Evolutionary conservation across 2,329 filamentous ascomycete genomes (phyloP).

Genomic region (Hypoxylon rubiginosum): DNA sequence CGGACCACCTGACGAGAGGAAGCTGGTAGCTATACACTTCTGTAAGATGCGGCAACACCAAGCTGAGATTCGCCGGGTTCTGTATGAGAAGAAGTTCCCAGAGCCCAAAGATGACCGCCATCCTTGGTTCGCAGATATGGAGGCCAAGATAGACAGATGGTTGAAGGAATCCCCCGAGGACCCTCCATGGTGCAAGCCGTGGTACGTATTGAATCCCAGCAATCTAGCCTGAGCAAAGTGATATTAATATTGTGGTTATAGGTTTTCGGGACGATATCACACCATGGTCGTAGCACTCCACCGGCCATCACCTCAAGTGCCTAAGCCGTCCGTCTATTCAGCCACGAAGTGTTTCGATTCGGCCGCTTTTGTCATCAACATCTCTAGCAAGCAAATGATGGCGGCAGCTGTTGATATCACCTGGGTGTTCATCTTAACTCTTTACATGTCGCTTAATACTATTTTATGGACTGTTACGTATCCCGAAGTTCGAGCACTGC

Average conservation of each 20-base stretch:
- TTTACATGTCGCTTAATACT: constrained; percentile 94
- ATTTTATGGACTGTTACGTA: constrained; percentile 94
- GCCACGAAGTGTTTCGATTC: constrained; percentile 87
- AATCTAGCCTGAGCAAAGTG: not conserved
- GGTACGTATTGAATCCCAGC: constrained; percentile 68
- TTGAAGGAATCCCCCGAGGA: constrained; percentile 80
- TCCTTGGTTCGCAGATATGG: constrained; percentile 88
- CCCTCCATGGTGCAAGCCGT: constrained; percentile 79
- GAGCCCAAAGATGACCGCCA: constrained; percentile 84
- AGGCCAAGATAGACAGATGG: constrained; percentile 84
- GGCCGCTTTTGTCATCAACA: constrained; percentile 82
- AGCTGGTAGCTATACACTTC: constrained; percentile 91
- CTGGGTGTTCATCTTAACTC: constrained; percentile 90
- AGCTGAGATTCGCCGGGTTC: constrained; percentile 84
- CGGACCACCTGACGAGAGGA: constrained; percentile 81
- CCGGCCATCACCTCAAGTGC: constrained; percentile 91
- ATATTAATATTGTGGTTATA: constrained; percentile 50
- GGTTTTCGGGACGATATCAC: constrained; percentile 79
- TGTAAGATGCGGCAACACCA: constrained; percentile 91
- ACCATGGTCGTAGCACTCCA: constrained; percentile 91
- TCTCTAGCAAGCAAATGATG: constrained; percentile 84
- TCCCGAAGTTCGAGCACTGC: constrained; percentile 79
- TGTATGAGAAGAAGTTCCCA: constrained; percentile 86
- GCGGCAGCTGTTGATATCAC: constrained; percentile 84
- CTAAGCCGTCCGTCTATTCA: constrained; percentile 83